Base-by-base conservation (phyloP, 768 basidiomycete genomes). In the Cystobasidium tubakii region DNA sequence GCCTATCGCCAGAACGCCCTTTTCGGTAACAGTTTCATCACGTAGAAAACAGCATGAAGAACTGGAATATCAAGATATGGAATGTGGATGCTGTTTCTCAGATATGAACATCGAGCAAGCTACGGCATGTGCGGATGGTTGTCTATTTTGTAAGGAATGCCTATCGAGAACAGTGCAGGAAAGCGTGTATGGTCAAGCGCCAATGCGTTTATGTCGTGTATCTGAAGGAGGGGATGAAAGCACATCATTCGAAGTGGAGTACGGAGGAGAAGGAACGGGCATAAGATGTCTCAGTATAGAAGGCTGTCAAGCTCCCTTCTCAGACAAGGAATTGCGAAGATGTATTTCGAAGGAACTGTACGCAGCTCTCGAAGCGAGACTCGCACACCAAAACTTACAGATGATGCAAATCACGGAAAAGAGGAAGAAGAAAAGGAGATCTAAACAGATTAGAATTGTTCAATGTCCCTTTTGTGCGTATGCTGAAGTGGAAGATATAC, bases 391-490 rank as follows among this genome's bases (percentile, higher is more conserved):
- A 54, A 53, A 42, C 21, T 23, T 69, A 17, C 66, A 54, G 10
- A 29, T 34, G 15, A n/a, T 23, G 17, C 39, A 25, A 27, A 54
- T 69, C 9, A 10, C 46, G 9, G 39, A 43, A 42, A 65, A 65
- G 2, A 65, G 4, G 27, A 42, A 29, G 12, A 66, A 39, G 3
- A 44, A 19, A 25, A 34, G 17, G n/a, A 69, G 27, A 19, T 50
- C 27, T 2, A 19, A 29, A n/a, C 12, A 25, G 12, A 54, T 54
- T n/a, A 46, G 50, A 23, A 13, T 54, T 9, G 46, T 69, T 27
- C 66, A 53, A 44, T 69, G 66, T 27, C 66, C 66, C 13, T 69
- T 69, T 27, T 69, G 66, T 50, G 23, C 66, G 3, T 69, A 69
- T 54, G 66, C 31, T 13, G 66, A 69, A 50, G 29, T 69, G 13